Evolutionary conservation across 495 filamentous ascomycete genomes (phyloP), one percentile per base, ranked within the genome.

Genomic region (Penicillium antarcticum): DNA sequence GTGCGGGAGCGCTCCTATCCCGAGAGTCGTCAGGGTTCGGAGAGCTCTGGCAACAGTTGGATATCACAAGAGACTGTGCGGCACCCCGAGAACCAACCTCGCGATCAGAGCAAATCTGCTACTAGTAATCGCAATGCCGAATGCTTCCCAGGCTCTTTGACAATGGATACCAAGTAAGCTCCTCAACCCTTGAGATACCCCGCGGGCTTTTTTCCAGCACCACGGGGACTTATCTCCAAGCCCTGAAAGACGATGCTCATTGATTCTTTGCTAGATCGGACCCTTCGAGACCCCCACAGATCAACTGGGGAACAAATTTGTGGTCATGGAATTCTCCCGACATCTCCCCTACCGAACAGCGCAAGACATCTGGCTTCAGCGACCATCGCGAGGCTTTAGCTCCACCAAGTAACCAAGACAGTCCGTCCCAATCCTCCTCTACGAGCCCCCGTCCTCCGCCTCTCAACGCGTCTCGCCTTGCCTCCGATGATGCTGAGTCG

Each of bases 291-390:
- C 48, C 41, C 34, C 56, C 49, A 17, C 43, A 47, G 23, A 66
- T 64, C 48, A 66, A 75, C 26, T 62, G 70, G 47, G 68, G 64
- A 7, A 29, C 26, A 38, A 67, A 51, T n/a, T 67, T 67, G 36
- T 78, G 77, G 56, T 69, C 74, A 32, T 74, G 70, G 58, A 63
- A 62, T 17, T 74, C 77, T 8, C 71, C 76, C 2, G 70, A 75
- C 26, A 62, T 73, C 13, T 72, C 72, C 18, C 69, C 73, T 10
- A 75, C 70, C 26, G 75, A 77, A 41, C 62, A 68, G 41, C 73
- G 72, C 42, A 76, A 71, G 48, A 54, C 54, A 6, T 60, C 71
- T 51, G 62, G 70, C 4, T 68, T 77, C 31, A 61, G 57, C 23
- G 69, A 67, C 46, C 69, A 73, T 46, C 59, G 67, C 41, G 75